Percentiles rank a stretch among this genome's conserved stretches.
These are phyloP conservation scores for Cystofilobasidium capitatum DNA, from an alignment of 768 basidiomycete genomes.

Conservation along the genomic window DNA sequence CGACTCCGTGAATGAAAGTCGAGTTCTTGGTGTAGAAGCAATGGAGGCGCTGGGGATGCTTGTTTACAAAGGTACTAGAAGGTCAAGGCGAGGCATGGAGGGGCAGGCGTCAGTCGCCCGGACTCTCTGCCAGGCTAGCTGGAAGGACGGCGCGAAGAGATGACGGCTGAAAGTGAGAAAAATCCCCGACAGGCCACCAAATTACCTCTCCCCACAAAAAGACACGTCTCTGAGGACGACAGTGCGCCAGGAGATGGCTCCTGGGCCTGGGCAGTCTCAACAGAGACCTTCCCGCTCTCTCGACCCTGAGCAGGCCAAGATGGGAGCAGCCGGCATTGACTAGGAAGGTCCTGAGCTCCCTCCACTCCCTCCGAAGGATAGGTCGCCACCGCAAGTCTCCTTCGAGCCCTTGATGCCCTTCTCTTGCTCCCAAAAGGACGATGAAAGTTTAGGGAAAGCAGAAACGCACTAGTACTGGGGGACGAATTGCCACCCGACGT, in stretches of 20 bases:
- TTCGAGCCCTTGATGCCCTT: background rate
- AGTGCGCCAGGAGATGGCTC: no score
- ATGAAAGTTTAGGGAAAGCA: background rate
- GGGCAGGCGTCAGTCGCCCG: background rate
- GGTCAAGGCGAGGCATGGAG: background rate
- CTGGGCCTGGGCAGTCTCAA: no score
- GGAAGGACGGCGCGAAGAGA: no score
- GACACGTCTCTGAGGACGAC: no score
- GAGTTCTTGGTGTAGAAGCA: constrained; percentile 98
- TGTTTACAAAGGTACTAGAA: constrained; percentile 79
- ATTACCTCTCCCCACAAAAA: no score
- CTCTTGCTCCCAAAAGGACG: background rate
- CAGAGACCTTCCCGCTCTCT: no score
- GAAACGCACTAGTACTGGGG: constrained; percentile 75
- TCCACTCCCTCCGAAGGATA: no score
- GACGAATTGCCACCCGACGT: constrained; percentile 96
- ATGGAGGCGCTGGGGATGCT: constrained; percentile 89
- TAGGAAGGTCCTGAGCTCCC: no score
- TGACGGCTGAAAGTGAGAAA: no score
- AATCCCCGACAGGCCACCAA: no score
- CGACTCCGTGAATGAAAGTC: constrained; percentile 92
- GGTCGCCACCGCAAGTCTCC: background rate
- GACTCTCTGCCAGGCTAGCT: background rate
- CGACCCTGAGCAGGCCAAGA: no score
- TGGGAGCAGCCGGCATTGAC: no score